Evolutionary conservation across 306 rosid species (phyloP).

Genomic region (Gastrolobium villosum): DNA sequence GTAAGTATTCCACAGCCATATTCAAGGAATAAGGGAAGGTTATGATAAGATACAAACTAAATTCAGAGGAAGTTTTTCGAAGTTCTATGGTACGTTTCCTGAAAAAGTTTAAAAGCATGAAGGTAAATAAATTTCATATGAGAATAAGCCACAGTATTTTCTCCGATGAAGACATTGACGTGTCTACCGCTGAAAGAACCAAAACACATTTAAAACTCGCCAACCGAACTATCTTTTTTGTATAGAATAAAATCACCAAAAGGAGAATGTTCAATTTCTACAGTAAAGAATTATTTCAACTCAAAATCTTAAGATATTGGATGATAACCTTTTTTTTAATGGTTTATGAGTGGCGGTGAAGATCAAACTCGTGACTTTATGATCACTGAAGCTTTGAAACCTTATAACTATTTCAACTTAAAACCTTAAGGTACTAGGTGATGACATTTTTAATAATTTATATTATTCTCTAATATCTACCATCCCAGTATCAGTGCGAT

Average conservation of each 20-base stretch:
- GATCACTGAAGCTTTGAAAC: too few species aligned
- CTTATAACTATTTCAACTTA: too few species aligned
- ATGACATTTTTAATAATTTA: too few species aligned
- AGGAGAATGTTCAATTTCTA: neutral
- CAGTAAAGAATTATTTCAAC: too few species aligned
- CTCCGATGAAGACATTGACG: too few species aligned
- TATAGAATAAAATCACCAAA: conserved; percentile 8
- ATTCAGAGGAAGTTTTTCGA: neutral
- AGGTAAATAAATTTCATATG: neutral
- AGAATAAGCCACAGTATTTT: neutral
- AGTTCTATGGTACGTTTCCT: neutral
- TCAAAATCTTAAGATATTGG: too few species aligned
- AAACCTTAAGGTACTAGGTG: too few species aligned
- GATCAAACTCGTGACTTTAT: too few species aligned
- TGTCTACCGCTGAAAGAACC: neutral
- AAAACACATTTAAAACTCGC: neutral
- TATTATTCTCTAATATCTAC: conserved; percentile 6
- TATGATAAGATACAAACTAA: too few species aligned
- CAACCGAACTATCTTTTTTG: neutral
- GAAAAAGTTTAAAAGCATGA: neutral
- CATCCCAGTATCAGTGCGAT: neutral
- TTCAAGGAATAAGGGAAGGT: neutral
- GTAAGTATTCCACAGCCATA: neutral
- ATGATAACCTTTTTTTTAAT: too few species aligned
- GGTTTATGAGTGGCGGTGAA: too few species aligned